A percentile compares a stretch with the other conserved stretches of the same genome.
These are phyloP conservation scores for Cardamine occulta DNA, from an alignment of 345 rosid genomes.

Conservation along the genomic window DNA sequence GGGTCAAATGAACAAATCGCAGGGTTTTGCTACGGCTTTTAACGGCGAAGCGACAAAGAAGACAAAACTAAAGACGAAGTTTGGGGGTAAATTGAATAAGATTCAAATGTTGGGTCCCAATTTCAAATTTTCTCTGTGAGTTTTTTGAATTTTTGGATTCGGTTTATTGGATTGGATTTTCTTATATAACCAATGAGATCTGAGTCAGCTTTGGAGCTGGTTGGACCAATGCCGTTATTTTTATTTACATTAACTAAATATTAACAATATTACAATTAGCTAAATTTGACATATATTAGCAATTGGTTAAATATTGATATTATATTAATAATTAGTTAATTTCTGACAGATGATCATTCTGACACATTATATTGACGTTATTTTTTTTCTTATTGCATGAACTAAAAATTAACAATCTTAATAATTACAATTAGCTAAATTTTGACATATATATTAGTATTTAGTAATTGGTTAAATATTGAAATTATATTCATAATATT, in stretches of 20 bases:
- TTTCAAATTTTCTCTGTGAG: not conserved
- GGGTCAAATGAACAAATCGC: not conserved
- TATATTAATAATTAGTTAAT: not conserved
- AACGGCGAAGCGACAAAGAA: constrained; percentile 26
- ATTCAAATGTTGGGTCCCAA: constrained; percentile 44
- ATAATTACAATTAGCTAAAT: constrained; percentile 1
- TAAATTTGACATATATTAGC: not conserved
- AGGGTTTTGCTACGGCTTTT: constrained; percentile 32
- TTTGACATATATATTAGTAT: not conserved
- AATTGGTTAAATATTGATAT: not conserved
- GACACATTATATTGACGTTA: not conserved
- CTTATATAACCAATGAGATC: constrained; percentile 10
- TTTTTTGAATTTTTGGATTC: not conserved
- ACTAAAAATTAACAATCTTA: not conserved
- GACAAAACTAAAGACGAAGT: constrained; percentile 8
- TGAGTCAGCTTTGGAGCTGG: not conserved
- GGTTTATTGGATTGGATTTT: not conserved
- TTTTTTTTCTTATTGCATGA: not conserved
- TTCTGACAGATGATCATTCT: not conserved
- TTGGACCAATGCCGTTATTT: not conserved
- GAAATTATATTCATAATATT: not conserved
- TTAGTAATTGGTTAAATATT: not conserved
- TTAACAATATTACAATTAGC: constrained; percentile 8
- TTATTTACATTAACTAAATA: not conserved
- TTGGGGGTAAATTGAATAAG: constrained; percentile 26